Conservation (phyloP, 345 rosid genomes). For the Lepidium aucheri region DNA sequence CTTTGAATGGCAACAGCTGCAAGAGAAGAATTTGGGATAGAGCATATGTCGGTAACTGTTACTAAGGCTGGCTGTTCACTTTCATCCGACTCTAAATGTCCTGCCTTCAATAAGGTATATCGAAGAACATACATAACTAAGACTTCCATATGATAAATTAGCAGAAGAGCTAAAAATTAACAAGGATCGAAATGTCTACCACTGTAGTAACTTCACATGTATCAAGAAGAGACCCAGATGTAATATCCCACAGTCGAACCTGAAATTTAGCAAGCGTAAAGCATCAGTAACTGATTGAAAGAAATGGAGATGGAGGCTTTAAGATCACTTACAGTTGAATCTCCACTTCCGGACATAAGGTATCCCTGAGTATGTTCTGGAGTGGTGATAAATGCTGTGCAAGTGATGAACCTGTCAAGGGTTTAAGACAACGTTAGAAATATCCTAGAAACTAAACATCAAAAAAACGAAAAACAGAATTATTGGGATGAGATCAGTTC, state of each 20-base stretch:
- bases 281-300: background rate
- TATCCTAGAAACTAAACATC: background rate
- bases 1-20: slow-evolving; percentile 78
- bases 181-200: slow-evolving; percentile 34
- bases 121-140: background rate
- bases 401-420: slow-evolving; percentile 58
- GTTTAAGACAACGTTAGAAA: background rate
- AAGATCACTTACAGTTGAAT: slow-evolving; percentile 63
- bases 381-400: slow-evolving; percentile 56
- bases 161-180: background rate
- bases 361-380: slow-evolving; percentile 47
- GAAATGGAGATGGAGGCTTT: background rate
- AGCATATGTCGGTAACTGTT: slow-evolving; percentile 56
- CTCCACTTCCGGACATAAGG: slow-evolving; percentile 94
- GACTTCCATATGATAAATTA: background rate
- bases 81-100: slow-evolving; percentile 33
- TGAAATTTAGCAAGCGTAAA: slow-evolving; percentile 15
- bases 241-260: slow-evolving; percentile 91
- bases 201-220: slow-evolving; percentile 61
- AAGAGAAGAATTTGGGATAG: slow-evolving; percentile 37
- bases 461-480: background rate
- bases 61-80: slow-evolving; percentile 38
- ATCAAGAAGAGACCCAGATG: slow-evolving; percentile 73
- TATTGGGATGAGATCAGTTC: background rate
- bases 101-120: slow-evolving; percentile 45